Conservation (phyloP, 2,329 filamentous ascomycete species). For the Rhinocladiella mackenziei region DNA sequence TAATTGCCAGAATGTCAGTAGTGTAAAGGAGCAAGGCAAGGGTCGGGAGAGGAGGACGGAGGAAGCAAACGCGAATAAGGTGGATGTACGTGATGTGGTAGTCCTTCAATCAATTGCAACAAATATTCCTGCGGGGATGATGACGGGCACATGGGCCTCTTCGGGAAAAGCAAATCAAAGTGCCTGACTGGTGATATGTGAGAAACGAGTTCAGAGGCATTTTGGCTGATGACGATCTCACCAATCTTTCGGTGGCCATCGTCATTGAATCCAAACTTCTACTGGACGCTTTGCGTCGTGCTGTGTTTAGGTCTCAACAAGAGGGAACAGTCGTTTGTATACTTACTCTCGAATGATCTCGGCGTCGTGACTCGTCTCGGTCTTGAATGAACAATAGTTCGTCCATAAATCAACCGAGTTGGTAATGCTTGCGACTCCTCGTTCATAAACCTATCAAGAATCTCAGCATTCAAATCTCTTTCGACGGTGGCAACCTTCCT, state of each 20-base stretch:
- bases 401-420: slow-evolving; percentile 96
- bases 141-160: slow-evolving; percentile 15
- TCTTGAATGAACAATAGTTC: slow-evolving; percentile 96
- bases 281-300: slow-evolving; percentile 41
- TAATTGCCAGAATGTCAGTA: slow-evolving; percentile 48
- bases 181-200: slow-evolving; percentile 50
- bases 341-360: slow-evolving; percentile 99
- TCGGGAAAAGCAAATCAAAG: slow-evolving; percentile 38
- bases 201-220: slow-evolving; percentile 44
- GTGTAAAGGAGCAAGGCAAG: slow-evolving; percentile 28
- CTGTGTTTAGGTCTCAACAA: slow-evolving; percentile 49
- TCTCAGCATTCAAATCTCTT: slow-evolving; percentile 15
- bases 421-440: slow-evolving; percentile 86
- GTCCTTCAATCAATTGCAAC: slow-evolving; percentile 22
- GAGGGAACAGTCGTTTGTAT: slow-evolving; percentile 62
- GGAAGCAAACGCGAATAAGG: slow-evolving; percentile 47
- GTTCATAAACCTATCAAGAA: slow-evolving; percentile 75
- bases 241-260: slow-evolving; percentile 43
- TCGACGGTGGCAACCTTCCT: slow-evolving; percentile 31
- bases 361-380: slow-evolving; percentile 91
- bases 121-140: slow-evolving; percentile 14
- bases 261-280: slow-evolving; percentile 37
- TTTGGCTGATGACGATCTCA: slow-evolving; percentile 61
- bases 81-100: slow-evolving; percentile 25
- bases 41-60: slow-evolving; percentile 35